Conservation (phyloP, 331 rosid species). For the Cydonia oblonga region DNA sequence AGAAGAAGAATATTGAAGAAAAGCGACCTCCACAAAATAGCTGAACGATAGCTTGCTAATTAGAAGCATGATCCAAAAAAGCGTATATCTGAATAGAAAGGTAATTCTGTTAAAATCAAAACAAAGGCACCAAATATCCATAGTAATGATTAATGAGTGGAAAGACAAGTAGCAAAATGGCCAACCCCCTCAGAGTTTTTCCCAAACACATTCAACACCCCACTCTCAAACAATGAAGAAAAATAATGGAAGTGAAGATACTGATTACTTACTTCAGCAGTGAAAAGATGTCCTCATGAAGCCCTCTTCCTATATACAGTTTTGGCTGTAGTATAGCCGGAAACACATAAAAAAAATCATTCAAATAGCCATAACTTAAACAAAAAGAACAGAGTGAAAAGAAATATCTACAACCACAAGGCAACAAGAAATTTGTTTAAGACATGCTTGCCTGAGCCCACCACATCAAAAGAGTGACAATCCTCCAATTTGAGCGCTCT, state of each 20-base stretch:
- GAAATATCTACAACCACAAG: background rate
- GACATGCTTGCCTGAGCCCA: slow-evolving; percentile 86
- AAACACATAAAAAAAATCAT: slow-evolving; percentile 6
- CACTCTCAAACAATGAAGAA: background rate
- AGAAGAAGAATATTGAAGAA: background rate
- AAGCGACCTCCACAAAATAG: slow-evolving; percentile 91
- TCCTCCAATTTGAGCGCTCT: slow-evolving; percentile 71
- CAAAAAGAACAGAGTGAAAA: background rate
- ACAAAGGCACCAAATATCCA: background rate
- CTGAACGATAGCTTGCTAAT: slow-evolving; percentile 95
- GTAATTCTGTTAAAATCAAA: slow-evolving; percentile 1
- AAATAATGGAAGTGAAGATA: background rate
- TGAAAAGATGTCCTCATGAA: slow-evolving; percentile 77
- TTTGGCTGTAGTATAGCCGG: slow-evolving; percentile 67
- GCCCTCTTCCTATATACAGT: slow-evolving; percentile 79
- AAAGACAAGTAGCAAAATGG: slow-evolving; percentile 3
- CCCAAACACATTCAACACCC: background rate
- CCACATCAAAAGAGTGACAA: slow-evolving; percentile 75
- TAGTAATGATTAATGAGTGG: background rate
- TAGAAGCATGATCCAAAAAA: slow-evolving; percentile 87
- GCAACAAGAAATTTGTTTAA: background rate
- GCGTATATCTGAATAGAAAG: slow-evolving; percentile 59
- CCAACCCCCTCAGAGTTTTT: background rate
- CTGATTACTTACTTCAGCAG: slow-evolving; percentile 59
- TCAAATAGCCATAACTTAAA: background rate